Percentiles rank a stretch among this genome's conserved stretches.
Evolutionary conservation across 768 basidiomycete genomes (phyloP).

Genomic region (Heimioporus sp.): DNA sequence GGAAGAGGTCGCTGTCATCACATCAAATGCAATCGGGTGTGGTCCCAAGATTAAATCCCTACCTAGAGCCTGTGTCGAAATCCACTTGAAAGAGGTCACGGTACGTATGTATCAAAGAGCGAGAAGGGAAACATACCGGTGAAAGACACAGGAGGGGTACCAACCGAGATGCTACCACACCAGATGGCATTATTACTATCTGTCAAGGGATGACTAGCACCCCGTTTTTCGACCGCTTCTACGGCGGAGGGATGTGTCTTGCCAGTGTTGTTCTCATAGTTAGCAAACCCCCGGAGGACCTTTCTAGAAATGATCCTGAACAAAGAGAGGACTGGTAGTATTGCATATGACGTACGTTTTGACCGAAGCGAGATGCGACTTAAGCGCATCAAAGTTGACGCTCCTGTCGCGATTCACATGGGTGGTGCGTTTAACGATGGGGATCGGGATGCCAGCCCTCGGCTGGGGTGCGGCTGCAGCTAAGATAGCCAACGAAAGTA

Average conservation of each 20-base stretch:
- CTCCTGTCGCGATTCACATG: constrained; percentile 5
- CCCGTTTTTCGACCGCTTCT: neutral
- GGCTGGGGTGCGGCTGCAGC: constrained; percentile 5
- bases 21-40: neutral
- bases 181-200: neutral
- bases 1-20: neutral
- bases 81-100: constrained; percentile 8
- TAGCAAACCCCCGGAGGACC: neutral
- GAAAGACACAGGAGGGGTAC: constrained; percentile 1
- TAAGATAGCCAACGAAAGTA: constrained; percentile 3
- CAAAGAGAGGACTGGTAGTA: neutral
- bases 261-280: neutral
- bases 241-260: neutral
- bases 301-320: neutral
- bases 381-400: constrained; percentile 5
- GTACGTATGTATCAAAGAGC: no score
- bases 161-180: constrained; percentile 5
- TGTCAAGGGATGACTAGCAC: neutral
- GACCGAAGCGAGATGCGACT: neutral
- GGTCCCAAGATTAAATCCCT: neutral
- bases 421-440: constrained; percentile 7
- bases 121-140: constrained; percentile 6
- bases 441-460: constrained; percentile 1
- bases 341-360: constrained; percentile 6
- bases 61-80: constrained; percentile 30